These are phyloP conservation scores for Neurospora sp. DNA, from an alignment of 495 filamentous ascomycete genomes.

Conservation along the genomic window DNA sequence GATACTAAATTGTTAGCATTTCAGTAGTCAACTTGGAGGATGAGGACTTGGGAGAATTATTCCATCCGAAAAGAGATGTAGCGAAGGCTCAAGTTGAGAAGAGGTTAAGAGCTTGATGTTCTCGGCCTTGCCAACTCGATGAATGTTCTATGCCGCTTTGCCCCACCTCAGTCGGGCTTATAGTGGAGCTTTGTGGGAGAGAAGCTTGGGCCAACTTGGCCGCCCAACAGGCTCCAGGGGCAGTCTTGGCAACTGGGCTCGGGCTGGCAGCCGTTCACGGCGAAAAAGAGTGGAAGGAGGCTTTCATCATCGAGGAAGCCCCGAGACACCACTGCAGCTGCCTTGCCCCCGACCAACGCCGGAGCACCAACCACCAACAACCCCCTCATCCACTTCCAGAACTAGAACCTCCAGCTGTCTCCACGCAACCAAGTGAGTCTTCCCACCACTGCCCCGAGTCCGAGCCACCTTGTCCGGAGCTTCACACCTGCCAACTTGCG, in stretches of 20 bases:
- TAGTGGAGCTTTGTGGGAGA: not conserved
- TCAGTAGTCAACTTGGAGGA: not conserved
- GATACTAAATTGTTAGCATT: not conserved
- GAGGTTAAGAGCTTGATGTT: not conserved
- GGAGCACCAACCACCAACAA: slow-evolving; percentile 14
- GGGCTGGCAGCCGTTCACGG: not conserved
- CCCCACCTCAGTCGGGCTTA: not conserved
- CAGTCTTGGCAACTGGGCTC: not conserved
- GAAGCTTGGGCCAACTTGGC: slow-evolving; percentile 23
- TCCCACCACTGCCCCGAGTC: not conserved
- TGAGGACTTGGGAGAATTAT: not conserved
- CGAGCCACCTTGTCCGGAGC: not conserved
- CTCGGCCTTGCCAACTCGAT: not conserved
- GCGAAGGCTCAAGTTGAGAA: not conserved
- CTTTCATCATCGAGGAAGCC: slow-evolving; percentile 19
- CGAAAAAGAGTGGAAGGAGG: slow-evolving; percentile 1
- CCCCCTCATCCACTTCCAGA: slow-evolving; percentile 16
- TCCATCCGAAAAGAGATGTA: no score
- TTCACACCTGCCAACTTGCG: slow-evolving; percentile 3
- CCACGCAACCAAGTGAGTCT: slow-evolving; percentile 12
- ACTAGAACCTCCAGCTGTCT: slow-evolving; percentile 8
- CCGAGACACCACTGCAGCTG: not conserved
- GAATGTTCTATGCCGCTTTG: not conserved
- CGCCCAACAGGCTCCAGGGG: slow-evolving; percentile 3
- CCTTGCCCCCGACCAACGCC: slow-evolving; percentile 11